Evolutionary conservation across 2,329 filamentous ascomycete species (phyloP), one percentile per base, ranked within the genome.

Genomic region (Colletotrichum australisinense): DNA sequence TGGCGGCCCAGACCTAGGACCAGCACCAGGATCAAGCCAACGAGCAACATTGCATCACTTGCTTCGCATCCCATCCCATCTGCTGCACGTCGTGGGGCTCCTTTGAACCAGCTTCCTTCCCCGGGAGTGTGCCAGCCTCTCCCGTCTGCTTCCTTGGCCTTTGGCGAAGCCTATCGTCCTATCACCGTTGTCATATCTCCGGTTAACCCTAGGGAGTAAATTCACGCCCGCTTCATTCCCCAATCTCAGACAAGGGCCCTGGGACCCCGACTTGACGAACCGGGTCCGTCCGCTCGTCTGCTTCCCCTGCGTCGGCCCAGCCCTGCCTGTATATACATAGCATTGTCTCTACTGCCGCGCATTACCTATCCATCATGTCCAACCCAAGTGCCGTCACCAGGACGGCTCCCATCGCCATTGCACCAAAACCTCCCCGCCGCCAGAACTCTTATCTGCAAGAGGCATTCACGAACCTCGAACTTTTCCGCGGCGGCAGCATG

Each of bases 321-420:
- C 75, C 77, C 75, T 77, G 75, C 69, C 70, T 72, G 76, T 74
- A 73, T 72, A 72, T 73, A 73, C 72, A 72, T 75, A 69, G 69
- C 72, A 60, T 74, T 69, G 58, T 59, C 56, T 69, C 59, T 69
- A 59, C 56, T 49, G 65, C 59, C 67, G 67, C 69, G 70, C 71
- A 72, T 65, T 78, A 77, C 76, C 75, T 78, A 78, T 79, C 78
- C 81, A 79, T 79, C 83, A 90, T 90, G 87, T 87, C 89, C 77
- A 87, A 86, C 78, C 84, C 88, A 76, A 85, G 82, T 78, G 82
- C 86, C 78, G 84, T 91, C 80, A 85, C 87, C 76, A 86, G 90
- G 82, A 91, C 90, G 83, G 89, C 89, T 80, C 90, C 90, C 77
- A 92, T 92, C 80, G 88, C 90, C 80, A 92, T 92, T 81, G 90